phyloP scores from a whole-genome alignment of 345 rosid species.

The Angophora floribunda region DNA sequence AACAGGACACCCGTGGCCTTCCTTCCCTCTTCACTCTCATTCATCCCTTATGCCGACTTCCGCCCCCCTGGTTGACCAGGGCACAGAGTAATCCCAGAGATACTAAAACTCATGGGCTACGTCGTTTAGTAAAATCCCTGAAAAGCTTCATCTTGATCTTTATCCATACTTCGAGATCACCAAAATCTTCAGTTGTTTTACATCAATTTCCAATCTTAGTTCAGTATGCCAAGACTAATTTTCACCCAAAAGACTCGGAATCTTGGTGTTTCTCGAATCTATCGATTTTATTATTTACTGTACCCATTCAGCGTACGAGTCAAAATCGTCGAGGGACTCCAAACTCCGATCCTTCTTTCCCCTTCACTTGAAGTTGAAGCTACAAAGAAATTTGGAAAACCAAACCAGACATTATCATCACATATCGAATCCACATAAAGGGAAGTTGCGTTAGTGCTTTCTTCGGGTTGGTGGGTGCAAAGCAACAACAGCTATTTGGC shows the following conservation, averaged over 20 bases:
- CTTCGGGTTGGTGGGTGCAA: neutral
- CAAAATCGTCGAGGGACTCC: neutral
- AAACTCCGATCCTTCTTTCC: neutral
- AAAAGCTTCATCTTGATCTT: too few species aligned
- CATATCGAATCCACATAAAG: neutral
- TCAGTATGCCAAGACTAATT: neutral
- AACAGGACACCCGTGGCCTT: neutral
- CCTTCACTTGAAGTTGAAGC: neutral
- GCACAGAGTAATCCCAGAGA: neutral
- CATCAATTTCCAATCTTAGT: neutral
- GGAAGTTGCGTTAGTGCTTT: neutral
- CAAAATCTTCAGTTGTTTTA: too few species aligned
- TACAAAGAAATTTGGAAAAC: neutral
- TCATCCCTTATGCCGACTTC: neutral
- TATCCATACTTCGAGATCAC: too few species aligned
- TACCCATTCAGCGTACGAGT: neutral
- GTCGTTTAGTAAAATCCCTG: too few species aligned
- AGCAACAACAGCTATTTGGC: neutral
- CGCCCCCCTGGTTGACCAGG: accelerated
- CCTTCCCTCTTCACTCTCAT: neutral
- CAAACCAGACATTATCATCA: neutral
- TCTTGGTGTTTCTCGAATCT: neutral
- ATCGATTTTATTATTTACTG: neutral
- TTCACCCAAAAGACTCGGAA: accelerated
- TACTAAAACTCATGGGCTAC: neutral